Evolutionary conservation across 2,329 filamentous ascomycete species (phyloP).

Genomic region (Chalaropsis ovoidea): DNA sequence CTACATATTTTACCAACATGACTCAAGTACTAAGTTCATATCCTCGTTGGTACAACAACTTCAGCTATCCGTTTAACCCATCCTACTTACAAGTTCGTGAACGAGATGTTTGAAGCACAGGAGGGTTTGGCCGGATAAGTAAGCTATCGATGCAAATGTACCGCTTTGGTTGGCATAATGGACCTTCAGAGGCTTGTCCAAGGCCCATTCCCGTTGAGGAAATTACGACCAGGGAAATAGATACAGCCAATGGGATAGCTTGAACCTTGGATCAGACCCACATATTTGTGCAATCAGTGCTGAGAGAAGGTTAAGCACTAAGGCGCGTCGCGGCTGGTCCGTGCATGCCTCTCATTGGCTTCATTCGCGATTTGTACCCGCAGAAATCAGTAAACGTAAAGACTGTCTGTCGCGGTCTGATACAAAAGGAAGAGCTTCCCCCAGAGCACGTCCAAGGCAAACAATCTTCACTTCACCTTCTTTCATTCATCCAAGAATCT

Average conservation of each 20-base stretch:
- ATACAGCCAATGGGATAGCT: slow-evolving; percentile 19
- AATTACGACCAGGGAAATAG: slow-evolving; percentile 12
- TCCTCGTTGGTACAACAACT: too few species aligned
- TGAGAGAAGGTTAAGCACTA: background rate
- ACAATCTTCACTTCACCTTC: slow-evolving; percentile 36
- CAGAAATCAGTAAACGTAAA: slow-evolving; percentile 45
- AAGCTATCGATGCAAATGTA: too few species aligned
- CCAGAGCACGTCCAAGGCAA: slow-evolving; percentile 40
- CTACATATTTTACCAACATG: too few species aligned
- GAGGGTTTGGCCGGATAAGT: background rate
- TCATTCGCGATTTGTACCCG: slow-evolving; percentile 24
- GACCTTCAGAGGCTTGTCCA: background rate
- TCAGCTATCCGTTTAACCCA: too few species aligned
- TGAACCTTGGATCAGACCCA: slow-evolving; percentile 4
- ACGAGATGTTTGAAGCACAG: too few species aligned
- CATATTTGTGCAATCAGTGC: slow-evolving; percentile 23
- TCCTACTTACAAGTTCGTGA: too few species aligned
- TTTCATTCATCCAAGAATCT: slow-evolving; percentile 24
- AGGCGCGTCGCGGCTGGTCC: slow-evolving; percentile 23
- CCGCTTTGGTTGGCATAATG: background rate
- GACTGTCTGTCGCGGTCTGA: slow-evolving; percentile 41
- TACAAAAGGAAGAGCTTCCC: slow-evolving; percentile 50
- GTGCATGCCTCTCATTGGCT: slow-evolving; percentile 23
- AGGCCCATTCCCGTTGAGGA: slow-evolving; percentile 20
- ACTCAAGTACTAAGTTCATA: too few species aligned